phyloP scores from a whole-genome alignment of 345 rosid genomes.

The Gossypium anomalum region DNA sequence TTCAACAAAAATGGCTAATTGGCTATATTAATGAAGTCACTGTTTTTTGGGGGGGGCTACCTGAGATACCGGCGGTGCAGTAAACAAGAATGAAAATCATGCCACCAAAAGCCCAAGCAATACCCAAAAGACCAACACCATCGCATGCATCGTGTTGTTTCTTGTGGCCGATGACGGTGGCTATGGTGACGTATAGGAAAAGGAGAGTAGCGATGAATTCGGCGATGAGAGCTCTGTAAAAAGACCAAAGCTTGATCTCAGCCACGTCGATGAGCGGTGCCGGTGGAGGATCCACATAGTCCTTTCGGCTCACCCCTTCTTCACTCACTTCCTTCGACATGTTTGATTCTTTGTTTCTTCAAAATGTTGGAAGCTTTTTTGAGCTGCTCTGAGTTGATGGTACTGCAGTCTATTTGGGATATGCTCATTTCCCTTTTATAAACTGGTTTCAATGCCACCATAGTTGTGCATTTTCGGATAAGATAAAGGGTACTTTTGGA shows the following conservation, averaged over 20 bases:
- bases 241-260: constrained; percentile 81
- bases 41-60: background rate
- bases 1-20: background rate
- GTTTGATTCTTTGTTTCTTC: background rate
- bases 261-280: constrained; percentile 73
- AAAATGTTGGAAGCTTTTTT: background rate
- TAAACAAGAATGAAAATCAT: constrained; percentile 19
- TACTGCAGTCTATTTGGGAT: no score
- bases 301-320: constrained; percentile 65
- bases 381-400: no score
- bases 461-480: constrained; percentile 22
- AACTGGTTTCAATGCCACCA: constrained; percentile 1
- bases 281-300: constrained; percentile 95
- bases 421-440: background rate
- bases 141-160: constrained; percentile 2
- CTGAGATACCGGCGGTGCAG: constrained; percentile 17
- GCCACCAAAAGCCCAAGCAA: constrained; percentile 20
- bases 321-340: constrained; percentile 87
- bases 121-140: constrained; percentile 15
- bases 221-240: constrained; percentile 87
- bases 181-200: constrained; percentile 42
- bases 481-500: constrained; percentile 43
- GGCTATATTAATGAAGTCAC: no score
- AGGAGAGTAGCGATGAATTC: constrained; percentile 93
- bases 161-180: constrained; percentile 13